These are phyloP conservation scores for Podospora pseudoanserina DNA, from an alignment of 495 filamentous ascomycete genomes.

Conservation along the genomic window DNA sequence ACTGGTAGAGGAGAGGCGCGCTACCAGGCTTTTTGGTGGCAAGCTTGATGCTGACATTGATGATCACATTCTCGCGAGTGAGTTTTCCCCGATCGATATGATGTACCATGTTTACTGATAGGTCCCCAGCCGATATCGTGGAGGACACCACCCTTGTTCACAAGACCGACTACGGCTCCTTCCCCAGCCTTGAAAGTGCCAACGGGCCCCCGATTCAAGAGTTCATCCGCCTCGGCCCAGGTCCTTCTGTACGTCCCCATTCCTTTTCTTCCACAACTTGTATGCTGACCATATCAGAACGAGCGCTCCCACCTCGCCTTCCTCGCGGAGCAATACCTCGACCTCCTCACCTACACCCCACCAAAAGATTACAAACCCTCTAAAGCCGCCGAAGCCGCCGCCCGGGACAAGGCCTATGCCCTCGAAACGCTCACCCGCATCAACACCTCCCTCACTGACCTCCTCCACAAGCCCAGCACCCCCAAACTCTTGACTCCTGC, in stretches of 20 bases:
- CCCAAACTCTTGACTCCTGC: slow-evolving; percentile 23
- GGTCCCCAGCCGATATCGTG: slow-evolving; percentile 23
- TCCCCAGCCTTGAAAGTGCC: slow-evolving; percentile 41
- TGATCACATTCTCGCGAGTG: slow-evolving; percentile 37
- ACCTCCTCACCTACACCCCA: slow-evolving; percentile 39
- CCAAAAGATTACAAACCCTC: slow-evolving; percentile 43
- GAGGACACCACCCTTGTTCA: slow-evolving; percentile 33
- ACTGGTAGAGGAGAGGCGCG: slow-evolving; percentile 44
- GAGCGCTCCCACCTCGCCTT: slow-evolving; percentile 40
- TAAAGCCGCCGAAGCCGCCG: slow-evolving; percentile 31
- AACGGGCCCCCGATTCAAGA: slow-evolving; percentile 36
- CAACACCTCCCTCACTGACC: slow-evolving; percentile 31
- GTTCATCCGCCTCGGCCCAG: slow-evolving; percentile 40
- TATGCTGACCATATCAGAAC: slow-evolving; percentile 28
- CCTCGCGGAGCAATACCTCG: slow-evolving; percentile 42
- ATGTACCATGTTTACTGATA: slow-evolving; percentile 18
- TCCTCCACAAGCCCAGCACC: slow-evolving; percentile 25
- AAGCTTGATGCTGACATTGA: slow-evolving; percentile 38
- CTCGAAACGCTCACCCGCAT: slow-evolving; percentile 27
- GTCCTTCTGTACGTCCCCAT: slow-evolving; percentile 41
- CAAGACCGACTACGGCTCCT: slow-evolving; percentile 43
- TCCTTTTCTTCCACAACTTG: slow-evolving; percentile 9
- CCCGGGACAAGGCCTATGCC: slow-evolving; percentile 37
- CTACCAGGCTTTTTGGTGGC: slow-evolving; percentile 33
- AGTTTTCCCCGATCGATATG: slow-evolving; percentile 20